phyloP scores from a whole-genome alignment of 768 basidiomycete genomes.

The Pulveroboletus ravenelii region DNA sequence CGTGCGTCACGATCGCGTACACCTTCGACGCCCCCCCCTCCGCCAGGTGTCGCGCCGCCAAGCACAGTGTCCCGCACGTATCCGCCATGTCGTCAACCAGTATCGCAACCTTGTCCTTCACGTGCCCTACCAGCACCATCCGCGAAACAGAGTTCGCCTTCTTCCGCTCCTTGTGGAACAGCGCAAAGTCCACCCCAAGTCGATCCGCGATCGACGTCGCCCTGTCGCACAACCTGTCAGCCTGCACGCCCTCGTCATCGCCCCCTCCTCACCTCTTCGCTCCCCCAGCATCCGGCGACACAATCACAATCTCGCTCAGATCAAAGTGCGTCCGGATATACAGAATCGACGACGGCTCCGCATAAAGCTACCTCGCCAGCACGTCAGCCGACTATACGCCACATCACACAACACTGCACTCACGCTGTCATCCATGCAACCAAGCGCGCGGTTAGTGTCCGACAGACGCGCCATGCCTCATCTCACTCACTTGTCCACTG shows the following conservation, averaged over 20 bases:
- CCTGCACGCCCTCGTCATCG: background rate
- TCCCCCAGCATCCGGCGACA: conserved; percentile 96
- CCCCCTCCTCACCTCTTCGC: conserved; percentile 74
- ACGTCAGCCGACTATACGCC: conserved; percentile 19
- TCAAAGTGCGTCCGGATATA: conserved; percentile 94
- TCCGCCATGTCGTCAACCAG: conserved; percentile 99
- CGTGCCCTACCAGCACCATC: conserved; percentile 94
- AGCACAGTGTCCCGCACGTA: conserved; percentile 89
- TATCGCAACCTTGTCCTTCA: conserved; percentile 88
- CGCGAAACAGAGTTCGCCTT: conserved; percentile 93
- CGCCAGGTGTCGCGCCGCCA: conserved; percentile 83
- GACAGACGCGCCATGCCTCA: background rate
- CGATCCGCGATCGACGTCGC: conserved; percentile 97
- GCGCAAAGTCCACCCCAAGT: conserved; percentile 93
- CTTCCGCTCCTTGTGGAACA: conserved; percentile 99
- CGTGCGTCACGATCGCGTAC: conserved; percentile 94
- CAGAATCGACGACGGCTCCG: conserved; percentile 90
- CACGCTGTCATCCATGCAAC: conserved; percentile 37
- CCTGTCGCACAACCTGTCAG: conserved; percentile 41
- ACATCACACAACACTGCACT: conserved; percentile 30
- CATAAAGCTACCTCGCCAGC: conserved; percentile 62
- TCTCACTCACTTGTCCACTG: conserved; percentile 91
- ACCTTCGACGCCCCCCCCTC: conserved; percentile 86
- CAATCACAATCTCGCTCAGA: conserved; percentile 82
- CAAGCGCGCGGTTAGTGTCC: conserved; percentile 13